These are phyloP conservation scores for Euphorbia peplus DNA, from an alignment of 345 rosid genomes.

Conservation along the genomic window DNA sequence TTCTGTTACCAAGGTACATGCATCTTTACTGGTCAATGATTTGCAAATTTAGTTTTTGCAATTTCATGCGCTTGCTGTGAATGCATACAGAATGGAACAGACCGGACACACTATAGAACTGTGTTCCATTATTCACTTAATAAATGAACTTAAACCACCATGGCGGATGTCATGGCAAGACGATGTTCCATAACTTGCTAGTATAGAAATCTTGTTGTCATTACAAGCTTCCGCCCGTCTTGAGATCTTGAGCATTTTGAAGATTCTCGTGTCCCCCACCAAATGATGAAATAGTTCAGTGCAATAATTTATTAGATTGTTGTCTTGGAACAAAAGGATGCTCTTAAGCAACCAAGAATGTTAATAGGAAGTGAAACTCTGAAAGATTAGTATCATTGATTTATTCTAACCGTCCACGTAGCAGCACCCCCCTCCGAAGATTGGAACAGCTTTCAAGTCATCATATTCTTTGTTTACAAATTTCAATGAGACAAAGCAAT, in stretches of 20 bases:
- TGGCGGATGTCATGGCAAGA: not conserved
- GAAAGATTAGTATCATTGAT: not conserved
- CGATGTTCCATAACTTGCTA: constrained; percentile 4
- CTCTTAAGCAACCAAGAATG: not conserved
- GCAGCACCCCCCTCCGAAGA: not conserved
- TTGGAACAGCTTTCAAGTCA: constrained; percentile 3
- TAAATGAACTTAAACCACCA: constrained; percentile 4
- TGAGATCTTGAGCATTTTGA: not conserved
- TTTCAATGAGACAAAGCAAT: not conserved
- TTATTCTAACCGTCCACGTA: not conserved
- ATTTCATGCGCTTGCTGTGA: not conserved
- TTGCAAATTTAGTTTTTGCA: not conserved
- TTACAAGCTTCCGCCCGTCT: not conserved
- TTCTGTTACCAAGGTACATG: not conserved
- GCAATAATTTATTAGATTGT: not conserved
- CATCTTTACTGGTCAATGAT: not conserved
- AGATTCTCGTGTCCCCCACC: constrained; percentile 4
- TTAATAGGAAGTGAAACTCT: not conserved
- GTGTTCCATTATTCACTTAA: not conserved
- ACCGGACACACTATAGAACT: not conserved
- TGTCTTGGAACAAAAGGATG: not conserved
- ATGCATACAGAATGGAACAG: not conserved
- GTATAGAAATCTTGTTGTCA: not conserved
- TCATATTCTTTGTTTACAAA: not conserved
- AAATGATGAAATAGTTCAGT: not conserved